Evolutionary conservation across 257 asterid species (phyloP).

Genomic region (Scutellaria baicalensis): DNA sequence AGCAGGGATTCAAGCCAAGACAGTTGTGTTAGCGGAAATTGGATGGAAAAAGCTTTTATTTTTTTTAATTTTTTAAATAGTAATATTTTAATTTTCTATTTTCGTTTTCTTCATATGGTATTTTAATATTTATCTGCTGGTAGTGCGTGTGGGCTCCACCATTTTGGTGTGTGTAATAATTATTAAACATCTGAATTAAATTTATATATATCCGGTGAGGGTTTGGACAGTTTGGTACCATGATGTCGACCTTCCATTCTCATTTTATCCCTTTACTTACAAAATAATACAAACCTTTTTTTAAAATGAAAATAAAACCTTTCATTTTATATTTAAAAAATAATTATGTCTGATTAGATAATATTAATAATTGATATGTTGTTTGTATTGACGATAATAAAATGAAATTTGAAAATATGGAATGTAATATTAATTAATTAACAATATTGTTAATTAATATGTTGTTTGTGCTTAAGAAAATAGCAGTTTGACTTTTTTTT

Average conservation of each 20-base stretch:
- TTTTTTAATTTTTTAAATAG: too few relatives aligned
- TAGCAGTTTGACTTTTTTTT: too few relatives aligned
- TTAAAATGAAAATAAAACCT: neutral
- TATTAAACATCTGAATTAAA: neutral
- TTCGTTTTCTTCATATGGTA: neutral
- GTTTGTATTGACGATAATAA: too few relatives aligned
- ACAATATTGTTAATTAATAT: too few relatives aligned
- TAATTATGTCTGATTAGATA: too few relatives aligned
- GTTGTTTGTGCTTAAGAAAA: too few relatives aligned
- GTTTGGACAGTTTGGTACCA: slow-evolving; percentile 15
- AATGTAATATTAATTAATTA: too few relatives aligned
- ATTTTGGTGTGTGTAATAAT: neutral
- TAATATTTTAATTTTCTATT: too few relatives aligned
- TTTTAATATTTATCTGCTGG: neutral
- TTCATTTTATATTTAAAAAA: too few relatives aligned
- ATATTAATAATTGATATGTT: too few relatives aligned
- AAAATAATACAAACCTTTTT: neutral
- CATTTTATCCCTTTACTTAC: neutral
- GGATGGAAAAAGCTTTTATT: neutral
- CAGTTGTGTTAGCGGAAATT: slow-evolving; percentile 15
- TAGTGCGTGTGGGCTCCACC: slow-evolving; percentile 26
- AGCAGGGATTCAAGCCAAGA: neutral
- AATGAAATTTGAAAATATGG: too few relatives aligned
- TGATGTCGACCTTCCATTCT: slow-evolving; percentile 3
- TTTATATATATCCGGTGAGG: neutral